phyloP scores from a whole-genome alignment of 1,284 basidiomycete genomes.

The Pseudozyma pruni region DNA sequence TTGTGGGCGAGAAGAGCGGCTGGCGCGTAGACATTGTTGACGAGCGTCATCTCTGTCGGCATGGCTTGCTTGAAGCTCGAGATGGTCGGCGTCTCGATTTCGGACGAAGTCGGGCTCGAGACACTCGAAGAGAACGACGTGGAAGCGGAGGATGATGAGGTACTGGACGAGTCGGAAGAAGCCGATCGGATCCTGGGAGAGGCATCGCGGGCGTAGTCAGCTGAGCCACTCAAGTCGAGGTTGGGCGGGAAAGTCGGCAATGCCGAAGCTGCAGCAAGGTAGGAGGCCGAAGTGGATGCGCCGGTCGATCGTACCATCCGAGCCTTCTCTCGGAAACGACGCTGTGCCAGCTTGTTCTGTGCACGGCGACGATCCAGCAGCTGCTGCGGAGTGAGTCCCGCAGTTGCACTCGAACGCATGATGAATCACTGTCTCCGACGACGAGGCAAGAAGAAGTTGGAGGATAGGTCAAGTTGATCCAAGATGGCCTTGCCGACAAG shows the following conservation, averaged over 20 bases:
- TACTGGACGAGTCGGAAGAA: slow-evolving; percentile 21
- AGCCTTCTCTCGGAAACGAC: slow-evolving; percentile 44
- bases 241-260: slow-evolving; percentile 8
- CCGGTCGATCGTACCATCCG: slow-evolving; percentile 22
- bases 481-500: too few relatives aligned
- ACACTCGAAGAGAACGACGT: slow-evolving; percentile 18
- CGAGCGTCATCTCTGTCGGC: not conserved
- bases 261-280: slow-evolving; percentile 3
- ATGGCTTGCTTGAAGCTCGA: slow-evolving; percentile 11
- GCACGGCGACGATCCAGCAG: slow-evolving; percentile 47
- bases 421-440: not conserved
- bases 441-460: too few relatives aligned
- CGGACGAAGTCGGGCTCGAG: slow-evolving; percentile 29
- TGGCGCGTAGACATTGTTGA: not conserved
- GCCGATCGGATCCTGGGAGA: slow-evolving; percentile 13
- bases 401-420: slow-evolving; percentile 43
- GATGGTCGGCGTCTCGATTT: slow-evolving; percentile 26
- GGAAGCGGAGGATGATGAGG: slow-evolving; percentile 9
- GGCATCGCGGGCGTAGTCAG: not conserved
- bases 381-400: slow-evolving; percentile 42
- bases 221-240: slow-evolving; percentile 16
- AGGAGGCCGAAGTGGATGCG: slow-evolving; percentile 4
- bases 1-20: slow-evolving; percentile 1
- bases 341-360: slow-evolving; percentile 51
- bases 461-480: too few relatives aligned